Evolutionary conservation across 2,329 filamentous ascomycete genomes (phyloP).

Genomic region (Exophiala mesophila): DNA sequence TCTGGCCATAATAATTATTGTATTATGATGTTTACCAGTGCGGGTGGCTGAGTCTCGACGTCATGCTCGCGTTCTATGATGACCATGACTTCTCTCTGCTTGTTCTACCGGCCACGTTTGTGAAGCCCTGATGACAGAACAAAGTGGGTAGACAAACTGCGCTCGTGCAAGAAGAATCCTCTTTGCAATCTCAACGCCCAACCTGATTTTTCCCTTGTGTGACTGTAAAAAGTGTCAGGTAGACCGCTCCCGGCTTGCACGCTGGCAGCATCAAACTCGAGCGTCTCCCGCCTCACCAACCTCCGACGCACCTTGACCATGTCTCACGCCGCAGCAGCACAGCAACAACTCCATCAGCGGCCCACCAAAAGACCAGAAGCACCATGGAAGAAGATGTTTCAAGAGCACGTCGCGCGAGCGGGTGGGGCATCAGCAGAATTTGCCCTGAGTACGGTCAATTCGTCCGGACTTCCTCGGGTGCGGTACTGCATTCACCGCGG

Average conservation of each 20-base stretch:
- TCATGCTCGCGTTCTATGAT: too few species aligned
- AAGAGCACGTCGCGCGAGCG: conserved; percentile 42
- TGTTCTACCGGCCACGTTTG: too few species aligned
- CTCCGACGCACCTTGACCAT: conserved; percentile 28
- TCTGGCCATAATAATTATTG: too few species aligned
- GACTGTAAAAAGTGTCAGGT: too few species aligned
- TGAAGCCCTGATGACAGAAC: too few species aligned
- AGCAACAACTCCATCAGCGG: neutral
- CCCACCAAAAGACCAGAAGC: conserved; percentile 35
- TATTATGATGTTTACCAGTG: too few species aligned
- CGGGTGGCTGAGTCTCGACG: too few species aligned
- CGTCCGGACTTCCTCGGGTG: conserved; percentile 45
- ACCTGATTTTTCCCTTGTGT: too few species aligned
- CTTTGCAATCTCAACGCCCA: too few species aligned
- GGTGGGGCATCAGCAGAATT: conserved; percentile 35
- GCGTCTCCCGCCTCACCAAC: neutral
- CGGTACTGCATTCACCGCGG: conserved; percentile 82
- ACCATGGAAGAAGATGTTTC: conserved; percentile 50
- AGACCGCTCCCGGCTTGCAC: neutral
- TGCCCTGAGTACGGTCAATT: conserved; percentile 41
- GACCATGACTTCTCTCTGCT: too few species aligned
- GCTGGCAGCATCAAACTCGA: neutral
- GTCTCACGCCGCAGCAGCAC: neutral
- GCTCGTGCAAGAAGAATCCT: too few species aligned
- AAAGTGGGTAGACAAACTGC: too few species aligned